Conservation (phyloP, 2,329 filamentous ascomycete species). For the Colletotrichum graminicola region DNA sequence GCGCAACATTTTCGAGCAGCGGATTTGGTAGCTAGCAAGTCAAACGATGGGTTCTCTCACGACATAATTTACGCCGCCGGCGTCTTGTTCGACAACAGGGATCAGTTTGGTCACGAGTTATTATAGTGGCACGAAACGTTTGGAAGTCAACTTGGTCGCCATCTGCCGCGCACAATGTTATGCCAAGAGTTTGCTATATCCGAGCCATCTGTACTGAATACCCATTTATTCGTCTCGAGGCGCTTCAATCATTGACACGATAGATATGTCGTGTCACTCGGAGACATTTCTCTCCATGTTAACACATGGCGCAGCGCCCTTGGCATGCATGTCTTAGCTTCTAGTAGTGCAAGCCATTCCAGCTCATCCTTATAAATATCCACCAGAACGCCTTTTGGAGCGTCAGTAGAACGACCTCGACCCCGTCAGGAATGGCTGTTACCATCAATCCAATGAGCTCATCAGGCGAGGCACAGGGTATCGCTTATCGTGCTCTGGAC, state of each 20-base stretch:
- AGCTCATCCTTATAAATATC: background rate
- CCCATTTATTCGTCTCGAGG: background rate
- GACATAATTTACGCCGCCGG: too few relatives aligned
- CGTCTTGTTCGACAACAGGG: too few relatives aligned
- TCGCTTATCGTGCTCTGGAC: slow-evolving; percentile 2
- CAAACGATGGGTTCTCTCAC: too few relatives aligned
- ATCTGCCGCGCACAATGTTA: too few relatives aligned
- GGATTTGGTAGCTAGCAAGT: too few relatives aligned
- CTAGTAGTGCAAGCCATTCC: background rate
- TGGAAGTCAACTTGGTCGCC: background rate
- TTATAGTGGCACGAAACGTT: too few relatives aligned
- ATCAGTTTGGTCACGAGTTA: too few relatives aligned
- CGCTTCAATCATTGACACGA: background rate
- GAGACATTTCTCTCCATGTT: background rate
- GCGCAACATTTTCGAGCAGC: too few relatives aligned
- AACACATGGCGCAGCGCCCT: background rate
- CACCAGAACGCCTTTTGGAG: background rate
- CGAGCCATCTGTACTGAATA: background rate
- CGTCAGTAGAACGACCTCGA: background rate
- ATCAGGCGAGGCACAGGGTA: background rate
- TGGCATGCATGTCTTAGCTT: slow-evolving; percentile 4
- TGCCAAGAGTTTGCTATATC: background rate
- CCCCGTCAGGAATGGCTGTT: background rate
- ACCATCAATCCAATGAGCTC: background rate
- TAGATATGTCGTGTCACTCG: background rate